Base-by-base conservation (phyloP, 768 basidiomycete species). In the Erythrobasidium yunnanense region DNA sequence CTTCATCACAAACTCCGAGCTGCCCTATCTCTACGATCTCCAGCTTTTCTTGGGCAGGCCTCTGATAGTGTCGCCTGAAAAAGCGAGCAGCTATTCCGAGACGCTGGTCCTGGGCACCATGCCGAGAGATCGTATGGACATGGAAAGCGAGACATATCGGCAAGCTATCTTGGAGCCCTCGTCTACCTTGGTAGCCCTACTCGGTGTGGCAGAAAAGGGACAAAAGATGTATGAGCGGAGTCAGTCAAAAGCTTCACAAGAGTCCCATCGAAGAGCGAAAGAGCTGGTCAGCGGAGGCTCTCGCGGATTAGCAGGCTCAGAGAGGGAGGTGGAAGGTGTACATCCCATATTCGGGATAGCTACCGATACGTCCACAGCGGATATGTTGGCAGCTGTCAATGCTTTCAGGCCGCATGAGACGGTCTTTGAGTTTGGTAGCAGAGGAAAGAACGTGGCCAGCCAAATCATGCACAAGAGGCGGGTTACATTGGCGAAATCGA, bases 221-320 rank as follows among this genome's bases (percentile, higher is more conserved):
- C 90, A 96, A 69, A 78, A 81, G 1, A 87, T 97, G 88, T 97
- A 93, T 75, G 91, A 96, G 72, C 84, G 90, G 32, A 89, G 88
- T 68, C 86, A 89, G 75, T 87, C 87, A 22, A 95, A 92, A 74
- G 92, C 93, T 18, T 87, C 85, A 72, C 81, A 82, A 17, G 84
- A 85, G 63, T 87, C 86, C 73, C 89, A 96, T 77, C 84, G 85
- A 69, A 84, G 91, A 4, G 87, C 92, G 15, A 97, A 97, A 73
- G 86, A 85, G 66, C 86, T 95, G 80, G 79, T 81, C 52, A 88
- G 87, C 71, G 83, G 84, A 60, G 51, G 56, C 13, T 18, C 46
- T 32, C 89, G 87, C 84, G 80, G 83, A 25, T 78, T 87, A 18
- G 83, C 84, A 1, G 83, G 82, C 1, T 69, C 62, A 20, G 81